Evolutionary conservation across 2,329 filamentous ascomycete species (phyloP), one percentile per base, ranked within the genome.

Genomic region (Pseudopyrenochaeta lycopersici): DNA sequence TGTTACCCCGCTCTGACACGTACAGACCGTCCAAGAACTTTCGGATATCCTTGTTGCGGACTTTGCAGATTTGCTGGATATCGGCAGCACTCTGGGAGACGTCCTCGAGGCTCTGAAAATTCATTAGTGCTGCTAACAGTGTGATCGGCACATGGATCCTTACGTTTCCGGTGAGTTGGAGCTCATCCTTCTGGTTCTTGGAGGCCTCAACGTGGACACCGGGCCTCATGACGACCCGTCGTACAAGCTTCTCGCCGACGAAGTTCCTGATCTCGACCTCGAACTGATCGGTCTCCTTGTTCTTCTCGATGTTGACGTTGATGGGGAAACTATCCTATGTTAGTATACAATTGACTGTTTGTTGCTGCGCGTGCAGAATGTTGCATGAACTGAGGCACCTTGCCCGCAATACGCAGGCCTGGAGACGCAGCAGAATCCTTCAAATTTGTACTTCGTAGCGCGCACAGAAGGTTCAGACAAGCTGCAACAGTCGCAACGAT

Each of bases 11-110:
- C 90, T 99, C 95, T 79, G 93, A 97, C 77, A 99, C 95, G 87
- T 99, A 99, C 82, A 99, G 87, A 89, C 95, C 95, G 85, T 99
- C 96, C 87, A 99, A 89, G 90, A 99, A 99, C 91, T 96, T 75
- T 61, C 96, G 92, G 86, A 99, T 99, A 97, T 99, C 95, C 92
- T 99, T 99, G 91, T 99, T 99, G 82, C 92, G 89, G 82, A 99
- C 95, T 84, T 88, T 88, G 92, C 95, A 99, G 84, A 95, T 93
- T 84, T 99, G 95, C 87, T 99, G 95, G 81, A 99, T 97, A 81
- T 99, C 95, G 82, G 95, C 95, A 70, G 95, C 95, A 78, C 89
- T 92, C 86, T 99, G 95, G 76, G 95, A 99, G 68, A 99, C 95
- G 79, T 88, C 88, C 87, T 99, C 96, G 74, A 99, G 86, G 62